Conservation (phyloP, 2,329 filamentous ascomycete genomes). For the Trichocomaceae sp. region DNA sequence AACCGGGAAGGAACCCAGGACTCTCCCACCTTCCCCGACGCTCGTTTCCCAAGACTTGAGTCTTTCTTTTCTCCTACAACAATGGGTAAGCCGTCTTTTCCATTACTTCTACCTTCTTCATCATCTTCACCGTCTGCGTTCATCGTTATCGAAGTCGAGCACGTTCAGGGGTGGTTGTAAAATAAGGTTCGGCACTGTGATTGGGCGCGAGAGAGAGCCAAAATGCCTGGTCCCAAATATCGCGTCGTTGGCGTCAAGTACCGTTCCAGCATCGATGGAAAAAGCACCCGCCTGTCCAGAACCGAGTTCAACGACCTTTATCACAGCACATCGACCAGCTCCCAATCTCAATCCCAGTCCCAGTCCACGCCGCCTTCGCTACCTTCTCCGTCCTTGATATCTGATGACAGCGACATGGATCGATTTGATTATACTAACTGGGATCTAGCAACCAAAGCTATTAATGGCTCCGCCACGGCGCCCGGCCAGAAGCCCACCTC, state of each 20-base stretch:
- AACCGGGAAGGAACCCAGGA: slow-evolving; percentile 1
- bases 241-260: slow-evolving; percentile 10
- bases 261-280: slow-evolving; percentile 10
- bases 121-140: background rate
- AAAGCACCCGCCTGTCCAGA: slow-evolving; percentile 3
- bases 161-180: background rate
- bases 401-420: slow-evolving; percentile 14
- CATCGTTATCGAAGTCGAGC: background rate
- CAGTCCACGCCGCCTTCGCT: slow-evolving; percentile 1
- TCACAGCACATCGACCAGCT: slow-evolving; percentile 1
- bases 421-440: slow-evolving; percentile 22
- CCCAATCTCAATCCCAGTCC: background rate
- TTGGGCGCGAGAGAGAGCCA: slow-evolving; percentile 1
- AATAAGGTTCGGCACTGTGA: slow-evolving; percentile 7
- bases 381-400: slow-evolving; percentile 12
- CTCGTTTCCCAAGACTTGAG: slow-evolving; percentile 10
- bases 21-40: slow-evolving; percentile 8
- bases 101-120: background rate
- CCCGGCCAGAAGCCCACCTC: slow-evolving; percentile 10
- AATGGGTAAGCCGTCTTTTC: slow-evolving; percentile 10
- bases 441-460: slow-evolving; percentile 22
- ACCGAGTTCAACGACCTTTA: background rate
- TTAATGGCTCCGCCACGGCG: slow-evolving; percentile 16
- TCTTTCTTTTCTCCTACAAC: background rate
- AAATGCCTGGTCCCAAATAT: slow-evolving; percentile 12